Evolutionary conservation across 805 yeast species (phyloP), one percentile per base, ranked within the genome.

Genomic region (Candida tibetensis): DNA sequence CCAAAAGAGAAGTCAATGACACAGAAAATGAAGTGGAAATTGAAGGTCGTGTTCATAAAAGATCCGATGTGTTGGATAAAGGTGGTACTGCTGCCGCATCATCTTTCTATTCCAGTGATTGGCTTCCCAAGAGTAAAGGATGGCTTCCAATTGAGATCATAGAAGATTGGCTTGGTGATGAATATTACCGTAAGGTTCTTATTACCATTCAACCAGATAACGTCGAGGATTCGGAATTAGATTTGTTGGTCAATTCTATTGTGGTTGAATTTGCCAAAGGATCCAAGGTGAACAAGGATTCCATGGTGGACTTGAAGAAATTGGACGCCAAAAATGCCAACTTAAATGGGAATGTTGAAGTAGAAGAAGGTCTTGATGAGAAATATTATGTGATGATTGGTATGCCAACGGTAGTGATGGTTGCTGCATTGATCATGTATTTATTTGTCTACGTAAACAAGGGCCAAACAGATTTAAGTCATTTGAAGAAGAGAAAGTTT

Each of bases 131-230:
- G 43, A 66, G 65, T 16, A 74, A 75, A 41, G 96, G 96, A 10
- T 74, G 67, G 48, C 76, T 63, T 47, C 81, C 91, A 3, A 55
- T 88, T 29, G 77, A 77, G 27, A 63, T 86, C 28, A 57, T 72
- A 26, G 78, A 75, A 39, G 78, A 71, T 9, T 87, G 95, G 90
- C 63, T 87, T 22, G 45, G 51, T 10, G 68, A 67, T 27, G 81
- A 74, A 3, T 58, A 64, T 47, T 75, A 69, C 48, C 77, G 75
- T 51, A 72, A 74, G 44, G 80, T 85, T 9, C 66, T 81, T 34
- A 62, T 88, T 29, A 70, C 90, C 2, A 72, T 88, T 33, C 96
- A 89, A 60, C 91, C 95, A 1, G 82, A 79, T 38, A 67, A 66
- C 31, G 69, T 81, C 14, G 52, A 68, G 2, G 88, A 82, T 56